phyloP scores from a whole-genome alignment of 176 grass and related monocot species.

The Oryza brachyantha region DNA sequence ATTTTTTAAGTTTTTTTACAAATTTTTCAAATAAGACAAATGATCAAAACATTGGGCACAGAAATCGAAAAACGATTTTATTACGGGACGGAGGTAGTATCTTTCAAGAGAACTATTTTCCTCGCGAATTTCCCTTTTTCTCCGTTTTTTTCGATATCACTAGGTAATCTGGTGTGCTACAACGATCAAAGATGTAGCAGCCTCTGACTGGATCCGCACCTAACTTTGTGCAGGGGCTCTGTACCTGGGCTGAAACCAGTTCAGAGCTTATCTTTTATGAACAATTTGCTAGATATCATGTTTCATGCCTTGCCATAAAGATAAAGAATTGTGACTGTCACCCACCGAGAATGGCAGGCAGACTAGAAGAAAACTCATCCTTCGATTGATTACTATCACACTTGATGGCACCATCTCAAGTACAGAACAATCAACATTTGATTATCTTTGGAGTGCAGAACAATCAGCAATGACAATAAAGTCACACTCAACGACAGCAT shows the following conservation, averaged over 20 bases:
- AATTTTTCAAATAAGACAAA: too few species aligned
- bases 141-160: background rate
- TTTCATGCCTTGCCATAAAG: background rate
- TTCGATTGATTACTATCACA: background rate
- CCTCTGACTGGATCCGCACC: background rate
- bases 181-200: background rate
- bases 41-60: too few species aligned
- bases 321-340: background rate
- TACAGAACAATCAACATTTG: background rate
- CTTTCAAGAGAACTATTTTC: background rate
- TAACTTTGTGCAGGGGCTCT: background rate
- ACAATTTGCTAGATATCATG: background rate
- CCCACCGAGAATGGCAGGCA: background rate
- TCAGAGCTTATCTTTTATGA: background rate
- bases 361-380: background rate
- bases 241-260: slow-evolving; percentile 1
- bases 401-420: background rate
- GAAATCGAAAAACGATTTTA: too few species aligned
- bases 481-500: background rate
- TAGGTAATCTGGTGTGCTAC: background rate
- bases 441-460: background rate
- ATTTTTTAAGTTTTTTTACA: too few species aligned
- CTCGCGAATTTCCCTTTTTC: background rate
- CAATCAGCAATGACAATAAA: background rate
- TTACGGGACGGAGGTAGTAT: too few species aligned